Base-by-base conservation (phyloP, 306 rosid species). In the Ochetophila trinervis region DNA sequence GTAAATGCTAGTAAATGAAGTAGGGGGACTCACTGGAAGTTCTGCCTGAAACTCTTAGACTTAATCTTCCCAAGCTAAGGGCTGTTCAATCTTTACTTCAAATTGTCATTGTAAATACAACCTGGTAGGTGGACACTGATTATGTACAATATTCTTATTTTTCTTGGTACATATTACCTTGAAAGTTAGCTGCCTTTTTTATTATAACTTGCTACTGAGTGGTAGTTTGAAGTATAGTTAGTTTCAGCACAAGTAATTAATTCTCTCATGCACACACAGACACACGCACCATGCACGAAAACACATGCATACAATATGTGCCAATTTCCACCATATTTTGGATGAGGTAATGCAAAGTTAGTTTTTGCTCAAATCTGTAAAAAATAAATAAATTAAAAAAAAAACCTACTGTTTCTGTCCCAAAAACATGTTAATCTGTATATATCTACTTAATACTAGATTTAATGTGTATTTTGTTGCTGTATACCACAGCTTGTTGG, bases 1-100 rank as follows among this genome's bases (percentile, higher is more conserved):
- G 71, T 66, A 72, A 42, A 78, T 72, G 75, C 77, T 78, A n/a
- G 82, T 78, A 7, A 67, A 35, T 52, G 75, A 63, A 59, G 58
- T 73, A 49, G 56, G 32, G 22, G 82, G 82, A 18, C 63, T 68
- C 58, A 45, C 27, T 24, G 23, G 78, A 78, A 57, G 40, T 68
- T 63, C 36, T 73, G 60, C 82, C 82, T 3, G 82, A 78, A 70
- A 68, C 82, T 40, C 68, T 78, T 19, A 44, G 52, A 65, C 75
- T 78, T 24, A 78, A 78, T 66, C 73, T 78, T 27, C 2, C 72
- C 21, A 68, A 75, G 78, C 82, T 78, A 9, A 73, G 75, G 68
- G 53, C 51, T 9, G 78, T 73, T 47, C 82, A 78, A 32, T 68
- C 78, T 57, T 75, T 58, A 70, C 75, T 78, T 42, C 78, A 78